Base-by-base conservation (phyloP, 2,329 filamentous ascomycete genomes). In the Apiospora saccharicola region DNA sequence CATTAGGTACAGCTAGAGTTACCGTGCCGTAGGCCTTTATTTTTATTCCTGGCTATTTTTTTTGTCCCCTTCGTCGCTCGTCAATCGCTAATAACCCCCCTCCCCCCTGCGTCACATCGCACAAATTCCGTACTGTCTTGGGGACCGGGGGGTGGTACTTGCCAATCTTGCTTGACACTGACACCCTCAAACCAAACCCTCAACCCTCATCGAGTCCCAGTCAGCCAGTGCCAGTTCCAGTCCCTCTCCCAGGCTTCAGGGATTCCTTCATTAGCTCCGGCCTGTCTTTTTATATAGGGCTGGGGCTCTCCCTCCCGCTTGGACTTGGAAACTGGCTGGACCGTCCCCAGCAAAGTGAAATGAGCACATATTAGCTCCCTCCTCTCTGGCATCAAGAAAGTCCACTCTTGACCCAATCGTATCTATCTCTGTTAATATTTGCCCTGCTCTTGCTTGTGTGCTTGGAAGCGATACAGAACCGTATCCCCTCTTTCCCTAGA, bases 221-320 rank as follows among this genome's bases (percentile, higher is more conserved):
- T 22, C 34, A 37, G 37, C 51, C 51, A 53, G 30, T 22, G n/a
- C 49, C 49, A 26, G 49, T 51, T n/a, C n/a, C 49, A 24, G 49
- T 30, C 49, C 19, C 30, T 13, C 34, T 41, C 19, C 34, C 19
- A 41, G 19, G 57, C 30, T 64, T 64, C 57, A 64, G 57, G 57
- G 57, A 64, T 64, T 37, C 57, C 30, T 49, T 34, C 67, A 37
- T 49, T 69, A 69, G 67, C 67, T 69, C 67, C 67, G 47, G 44
- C n/a, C 67, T 69, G 67, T 49, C 67, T 49, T 69, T 69, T 68
- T 73, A 73, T 73, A 71, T 73, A 73, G 72, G 70, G 72, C 72
- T 72, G 72, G 72, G 70, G 72, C 68, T 70, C 68, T 70, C 47
- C 72, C 71, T 73, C 67, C 70, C 70, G 71, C 71, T 57, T 73